These are phyloP conservation scores for Russula sp. DNA, from an alignment of 768 basidiomycete genomes.

Conservation along the genomic window DNA sequence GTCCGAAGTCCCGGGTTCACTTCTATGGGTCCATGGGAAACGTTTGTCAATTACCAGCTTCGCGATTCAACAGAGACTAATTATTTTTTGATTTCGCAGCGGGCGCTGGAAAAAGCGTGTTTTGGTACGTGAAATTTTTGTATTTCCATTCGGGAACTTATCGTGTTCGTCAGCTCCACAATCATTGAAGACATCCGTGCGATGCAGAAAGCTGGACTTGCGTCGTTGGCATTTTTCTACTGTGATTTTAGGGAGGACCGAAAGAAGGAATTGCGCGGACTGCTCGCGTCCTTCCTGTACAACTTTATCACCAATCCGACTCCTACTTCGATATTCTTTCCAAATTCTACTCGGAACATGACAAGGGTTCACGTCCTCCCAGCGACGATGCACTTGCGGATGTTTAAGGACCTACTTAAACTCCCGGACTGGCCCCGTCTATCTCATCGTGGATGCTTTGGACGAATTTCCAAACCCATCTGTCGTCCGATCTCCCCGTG, in stretches of 20 bases:
- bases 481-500: background rate
- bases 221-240: background rate
- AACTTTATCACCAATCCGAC: background rate
- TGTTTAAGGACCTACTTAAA: background rate
- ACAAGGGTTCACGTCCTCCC: background rate
- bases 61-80: too few relatives aligned
- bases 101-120: too few relatives aligned
- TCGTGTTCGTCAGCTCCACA: background rate
- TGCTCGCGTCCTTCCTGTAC: background rate
- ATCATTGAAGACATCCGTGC: background rate
- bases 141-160: background rate
- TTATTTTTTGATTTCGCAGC: too few relatives aligned
- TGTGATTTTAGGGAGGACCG: background rate
- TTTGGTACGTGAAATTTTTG: background rate
- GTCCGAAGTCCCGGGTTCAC: too few relatives aligned
- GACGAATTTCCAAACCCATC: background rate
- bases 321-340: background rate
- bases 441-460: background rate
- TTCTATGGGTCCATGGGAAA: too few relatives aligned
- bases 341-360: background rate
- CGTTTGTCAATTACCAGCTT: too few relatives aligned
- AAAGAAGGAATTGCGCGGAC: background rate
- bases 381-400: background rate
- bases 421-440: background rate
- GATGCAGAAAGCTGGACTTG: background rate